Percentiles rank a stretch among this genome's conserved stretches.
These are phyloP conservation scores for Pleodorina starrii DNA, from an alignment of 139 green algal species.

Conservation along the genomic window DNA sequence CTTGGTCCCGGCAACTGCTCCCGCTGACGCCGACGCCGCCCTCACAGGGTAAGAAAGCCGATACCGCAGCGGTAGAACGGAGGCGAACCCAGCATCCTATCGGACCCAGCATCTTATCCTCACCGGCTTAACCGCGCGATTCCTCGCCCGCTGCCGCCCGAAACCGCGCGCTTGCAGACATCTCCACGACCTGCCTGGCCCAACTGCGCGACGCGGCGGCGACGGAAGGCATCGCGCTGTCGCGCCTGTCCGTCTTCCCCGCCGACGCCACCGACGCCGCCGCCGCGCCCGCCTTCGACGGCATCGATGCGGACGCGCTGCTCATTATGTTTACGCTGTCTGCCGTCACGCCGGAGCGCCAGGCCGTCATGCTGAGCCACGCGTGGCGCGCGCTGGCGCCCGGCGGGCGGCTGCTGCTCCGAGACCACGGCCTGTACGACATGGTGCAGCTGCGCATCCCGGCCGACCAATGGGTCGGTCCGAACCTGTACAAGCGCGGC, in stretches of 20 bases:
- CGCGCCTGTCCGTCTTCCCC: slow-evolving; percentile 58
- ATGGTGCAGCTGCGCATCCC: slow-evolving; percentile 77
- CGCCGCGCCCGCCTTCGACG: slow-evolving; percentile 19
- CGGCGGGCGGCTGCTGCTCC: slow-evolving; percentile 78
- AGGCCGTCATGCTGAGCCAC: slow-evolving; percentile 64
- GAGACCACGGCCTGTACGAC: slow-evolving; percentile 88
- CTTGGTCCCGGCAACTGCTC: too few relatives aligned
- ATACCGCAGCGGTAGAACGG: too few relatives aligned
- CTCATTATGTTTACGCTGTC: slow-evolving; percentile 90
- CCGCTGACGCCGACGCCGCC: too few relatives aligned
- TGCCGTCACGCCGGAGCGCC: slow-evolving; percentile 65
- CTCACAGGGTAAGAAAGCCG: too few relatives aligned
- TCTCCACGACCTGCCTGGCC: slow-evolving; percentile 73
- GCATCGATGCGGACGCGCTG: slow-evolving; percentile 62
- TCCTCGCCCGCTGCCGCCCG: too few relatives aligned
- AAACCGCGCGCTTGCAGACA: too few relatives aligned
- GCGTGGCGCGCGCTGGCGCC: slow-evolving; percentile 63
- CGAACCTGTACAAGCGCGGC: slow-evolving; percentile 68
- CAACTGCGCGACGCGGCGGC: slow-evolving; percentile 65
- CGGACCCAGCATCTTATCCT: too few relatives aligned
- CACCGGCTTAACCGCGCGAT: too few relatives aligned
- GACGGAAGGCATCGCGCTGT: slow-evolving; percentile 59
- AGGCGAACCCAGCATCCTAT: too few relatives aligned
- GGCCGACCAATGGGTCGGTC: slow-evolving; percentile 65
- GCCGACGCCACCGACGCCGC: slow-evolving; percentile 63